A percentile compares a stretch with the other conserved stretches of the same genome.
These are phyloP conservation scores for Mucor indicus DNA, from an alignment of 371 early-diverging fungal genomes.

Conservation along the genomic window DNA sequence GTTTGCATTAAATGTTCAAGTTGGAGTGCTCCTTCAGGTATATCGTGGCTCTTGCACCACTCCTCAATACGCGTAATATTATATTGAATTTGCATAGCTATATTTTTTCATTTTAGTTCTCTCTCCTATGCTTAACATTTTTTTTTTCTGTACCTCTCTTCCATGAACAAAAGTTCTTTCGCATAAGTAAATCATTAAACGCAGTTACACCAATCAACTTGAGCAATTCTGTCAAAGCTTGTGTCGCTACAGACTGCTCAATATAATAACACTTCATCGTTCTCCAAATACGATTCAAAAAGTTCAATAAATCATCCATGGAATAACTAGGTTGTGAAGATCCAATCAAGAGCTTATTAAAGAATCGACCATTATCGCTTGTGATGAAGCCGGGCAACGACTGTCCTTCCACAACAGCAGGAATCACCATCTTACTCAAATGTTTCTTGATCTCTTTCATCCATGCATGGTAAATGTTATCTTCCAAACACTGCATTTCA, in stretches of 20 bases:
- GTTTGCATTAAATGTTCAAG: conserved; percentile 92
- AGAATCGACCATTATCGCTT: conserved; percentile 83
- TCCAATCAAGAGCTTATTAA: conserved; percentile 73
- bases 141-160: conserved; percentile 83
- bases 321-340: conserved; percentile 72
- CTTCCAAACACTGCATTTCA: conserved; percentile 66
- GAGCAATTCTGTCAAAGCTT: conserved; percentile 86
- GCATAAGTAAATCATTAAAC: conserved; percentile 94
- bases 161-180: conserved; percentile 86
- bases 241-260: conserved; percentile 76
- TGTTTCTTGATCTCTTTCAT: conserved; percentile 94
- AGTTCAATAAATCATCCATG: conserved; percentile 89
- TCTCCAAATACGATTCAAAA: conserved; percentile 88
- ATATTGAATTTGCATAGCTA: conserved; percentile 95
- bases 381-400: conserved; percentile 88
- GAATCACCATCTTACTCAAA: conserved; percentile 87
- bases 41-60: conserved; percentile 94
- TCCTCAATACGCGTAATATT: conserved; percentile 94
- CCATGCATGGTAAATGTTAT: conserved; percentile 77
- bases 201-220: conserved; percentile 87
- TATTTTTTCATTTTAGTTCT: too few species aligned
- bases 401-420: conserved; percentile 93
- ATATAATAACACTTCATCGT: conserved; percentile 94
- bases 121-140: too few species aligned
- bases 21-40: conserved; percentile 89